A percentile compares a stretch with the other conserved stretches of the same genome.
phyloP scores from a whole-genome alignment of 495 filamentous ascomycete species.

The Baudoinia panamericana region DNA sequence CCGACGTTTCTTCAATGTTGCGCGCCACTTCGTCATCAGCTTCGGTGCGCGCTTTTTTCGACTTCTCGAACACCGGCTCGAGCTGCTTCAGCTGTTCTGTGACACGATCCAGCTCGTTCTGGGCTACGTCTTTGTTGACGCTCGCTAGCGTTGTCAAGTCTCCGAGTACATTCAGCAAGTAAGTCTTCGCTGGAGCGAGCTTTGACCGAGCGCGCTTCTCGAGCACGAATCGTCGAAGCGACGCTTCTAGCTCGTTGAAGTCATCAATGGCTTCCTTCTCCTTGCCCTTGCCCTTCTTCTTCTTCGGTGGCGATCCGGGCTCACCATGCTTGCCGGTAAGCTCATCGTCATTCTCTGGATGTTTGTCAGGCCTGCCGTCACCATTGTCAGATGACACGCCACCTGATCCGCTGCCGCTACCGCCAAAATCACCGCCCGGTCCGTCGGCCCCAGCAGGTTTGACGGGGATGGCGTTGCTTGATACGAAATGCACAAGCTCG shows the following conservation, averaged over 20 bases:
- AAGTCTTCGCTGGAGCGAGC: constrained; percentile 88
- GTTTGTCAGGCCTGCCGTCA: constrained; percentile 40
- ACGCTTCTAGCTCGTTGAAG: constrained; percentile 77
- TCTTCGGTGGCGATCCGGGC: constrained; percentile 44
- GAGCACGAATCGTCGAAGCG: constrained; percentile 82
- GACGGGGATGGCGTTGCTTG: constrained; percentile 82
- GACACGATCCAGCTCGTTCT: constrained; percentile 75
- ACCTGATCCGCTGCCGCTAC: constrained; percentile 45
- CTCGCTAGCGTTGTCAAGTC: constrained; percentile 71
- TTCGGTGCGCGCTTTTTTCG: constrained; percentile 68
- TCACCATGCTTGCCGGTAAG: constrained; percentile 33
- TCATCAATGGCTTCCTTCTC: constrained; percentile 76
- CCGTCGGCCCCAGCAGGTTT: constrained; percentile 38
- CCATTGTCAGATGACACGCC: constrained; percentile 19
- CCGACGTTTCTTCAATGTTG: constrained; percentile 71
- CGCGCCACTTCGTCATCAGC: constrained; percentile 68
- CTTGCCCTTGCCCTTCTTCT: constrained; percentile 84
- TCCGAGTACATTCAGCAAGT: constrained; percentile 82
- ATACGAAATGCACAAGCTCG: constrained; percentile 94
- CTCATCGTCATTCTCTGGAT: constrained; percentile 39
- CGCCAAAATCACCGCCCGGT: constrained; percentile 39
- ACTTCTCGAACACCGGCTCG: constrained; percentile 71
- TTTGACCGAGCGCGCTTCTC: constrained; percentile 93
- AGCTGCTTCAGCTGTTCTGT: constrained; percentile 65
- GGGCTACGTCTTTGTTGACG: constrained; percentile 77